Conservation (phyloP, 495 filamentous ascomycete species). For the Penicillium maclennaniae region DNA sequence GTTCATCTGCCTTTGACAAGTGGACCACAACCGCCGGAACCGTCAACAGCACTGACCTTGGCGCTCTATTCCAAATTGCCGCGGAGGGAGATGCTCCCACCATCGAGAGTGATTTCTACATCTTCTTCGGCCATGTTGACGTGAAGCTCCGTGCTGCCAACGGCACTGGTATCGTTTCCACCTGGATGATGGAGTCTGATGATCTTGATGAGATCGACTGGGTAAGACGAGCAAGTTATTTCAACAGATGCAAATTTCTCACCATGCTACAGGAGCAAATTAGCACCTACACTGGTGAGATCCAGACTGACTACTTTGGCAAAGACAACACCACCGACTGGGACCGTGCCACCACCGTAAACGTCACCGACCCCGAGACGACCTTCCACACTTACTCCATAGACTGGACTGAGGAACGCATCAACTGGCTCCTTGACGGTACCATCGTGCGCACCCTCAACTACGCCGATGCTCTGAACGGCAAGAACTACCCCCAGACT, state of each 20-base stretch:
- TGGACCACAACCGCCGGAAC: conserved; percentile 61
- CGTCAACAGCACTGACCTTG: conserved; percentile 47
- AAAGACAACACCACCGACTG: conserved; percentile 79
- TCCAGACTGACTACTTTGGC: conserved; percentile 92
- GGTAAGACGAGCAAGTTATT: conserved; percentile 45
- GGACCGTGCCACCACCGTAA: conserved; percentile 63
- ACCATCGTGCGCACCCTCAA: conserved; percentile 67
- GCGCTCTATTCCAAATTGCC: conserved; percentile 68
- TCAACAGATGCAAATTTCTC: not conserved
- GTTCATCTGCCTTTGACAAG: conserved; percentile 45
- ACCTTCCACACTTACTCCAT: conserved; percentile 79
- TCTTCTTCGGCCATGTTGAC: conserved; percentile 76
- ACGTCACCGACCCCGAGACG: conserved; percentile 59
- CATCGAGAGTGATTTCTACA: conserved; percentile 69
- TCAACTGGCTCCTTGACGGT: conserved; percentile 81
- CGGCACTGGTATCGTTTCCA: conserved; percentile 74
- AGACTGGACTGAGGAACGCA: conserved; percentile 72
- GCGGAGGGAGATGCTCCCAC: conserved; percentile 71
- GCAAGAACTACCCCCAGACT: conserved; percentile 80
- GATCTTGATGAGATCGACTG: conserved; percentile 94
- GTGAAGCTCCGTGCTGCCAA: conserved; percentile 68
- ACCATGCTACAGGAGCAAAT: conserved; percentile 38
- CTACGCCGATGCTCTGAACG: conserved; percentile 56
- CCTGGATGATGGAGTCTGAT: conserved; percentile 81
- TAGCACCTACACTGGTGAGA: conserved; percentile 58